A percentile compares a stretch with the other conserved stretches of the same genome.
Evolutionary conservation across 1,284 basidiomycete species (phyloP).

Genomic region (Naganishia liquefaciens): DNA sequence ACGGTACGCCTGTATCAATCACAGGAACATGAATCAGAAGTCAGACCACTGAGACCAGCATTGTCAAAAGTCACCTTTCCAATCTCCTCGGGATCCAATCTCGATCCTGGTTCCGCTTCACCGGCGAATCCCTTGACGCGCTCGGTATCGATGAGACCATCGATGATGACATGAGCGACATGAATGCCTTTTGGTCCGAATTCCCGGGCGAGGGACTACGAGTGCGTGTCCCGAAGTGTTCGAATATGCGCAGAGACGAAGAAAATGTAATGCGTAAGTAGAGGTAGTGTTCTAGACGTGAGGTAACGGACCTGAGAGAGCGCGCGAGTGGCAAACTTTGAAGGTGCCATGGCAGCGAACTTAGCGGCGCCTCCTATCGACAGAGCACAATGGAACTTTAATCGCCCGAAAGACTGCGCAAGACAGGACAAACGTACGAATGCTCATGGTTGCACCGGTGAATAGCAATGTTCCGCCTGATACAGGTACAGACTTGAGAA

Average conservation of each 20-base stretch:
- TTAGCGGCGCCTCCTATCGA: slow-evolving; percentile 32
- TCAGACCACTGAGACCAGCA: slow-evolving; percentile 29
- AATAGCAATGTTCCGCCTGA: slow-evolving; percentile 43
- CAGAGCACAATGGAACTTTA: not conserved
- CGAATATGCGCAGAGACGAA: not conserved
- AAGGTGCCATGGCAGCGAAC: slow-evolving; percentile 45
- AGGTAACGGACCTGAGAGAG: slow-evolving; percentile 34
- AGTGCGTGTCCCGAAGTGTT: not conserved
- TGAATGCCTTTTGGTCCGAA: slow-evolving; percentile 55
- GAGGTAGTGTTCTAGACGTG: slow-evolving; percentile 30
- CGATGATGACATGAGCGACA: slow-evolving; percentile 54
- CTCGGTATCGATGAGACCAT: slow-evolving; percentile 51
- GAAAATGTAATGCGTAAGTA: not conserved
- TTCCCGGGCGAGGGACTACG: slow-evolving; percentile 51
- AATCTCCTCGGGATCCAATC: slow-evolving; percentile 33
- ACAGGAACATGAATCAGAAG: not conserved
- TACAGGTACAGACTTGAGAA: slow-evolving; percentile 12
- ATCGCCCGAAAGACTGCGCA: not conserved
- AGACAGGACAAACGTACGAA: slow-evolving; percentile 35
- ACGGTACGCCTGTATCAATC: slow-evolving; percentile 46
- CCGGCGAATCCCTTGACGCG: slow-evolving; percentile 38
- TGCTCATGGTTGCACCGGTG: slow-evolving; percentile 50
- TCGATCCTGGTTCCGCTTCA: slow-evolving; percentile 37
- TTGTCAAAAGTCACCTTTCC: slow-evolving; percentile 28
- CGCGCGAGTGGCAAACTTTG: slow-evolving; percentile 46